Percentiles rank a stretch among this genome's conserved stretches.
Conservation (phyloP, 2,329 filamentous ascomycete species). For the Botrytis squamosa region DNA sequence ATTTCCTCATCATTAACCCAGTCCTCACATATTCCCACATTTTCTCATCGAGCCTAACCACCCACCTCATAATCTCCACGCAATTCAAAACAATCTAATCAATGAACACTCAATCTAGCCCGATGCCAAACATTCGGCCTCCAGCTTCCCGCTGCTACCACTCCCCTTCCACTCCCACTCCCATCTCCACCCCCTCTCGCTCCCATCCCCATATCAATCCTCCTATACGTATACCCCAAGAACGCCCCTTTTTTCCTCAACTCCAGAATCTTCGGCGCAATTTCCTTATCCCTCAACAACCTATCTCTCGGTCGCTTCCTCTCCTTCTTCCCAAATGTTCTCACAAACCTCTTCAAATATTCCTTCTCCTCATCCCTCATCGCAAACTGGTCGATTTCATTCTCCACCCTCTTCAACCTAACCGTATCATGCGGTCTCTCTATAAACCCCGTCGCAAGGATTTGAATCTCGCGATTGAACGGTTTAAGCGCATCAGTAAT, state of each 20-base stretch:
- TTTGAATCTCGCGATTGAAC: conserved; percentile 40
- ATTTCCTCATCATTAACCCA: neutral
- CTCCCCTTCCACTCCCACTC: conserved; percentile 18
- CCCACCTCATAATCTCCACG: neutral
- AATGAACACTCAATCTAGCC: conserved; percentile 37
- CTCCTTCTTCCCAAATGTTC: conserved; percentile 52
- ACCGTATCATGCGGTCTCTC: conserved; percentile 37
- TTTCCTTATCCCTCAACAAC: conserved; percentile 69
- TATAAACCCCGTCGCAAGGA: conserved; percentile 36
- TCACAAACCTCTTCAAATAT: conserved; percentile 39
- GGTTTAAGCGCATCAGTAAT: conserved; percentile 36
- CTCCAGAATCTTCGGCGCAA: conserved; percentile 68
- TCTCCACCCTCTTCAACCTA: conserved; percentile 37
- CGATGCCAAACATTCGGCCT: conserved; percentile 35
- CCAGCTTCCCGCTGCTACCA: conserved; percentile 21
- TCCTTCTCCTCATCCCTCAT: conserved; percentile 39
- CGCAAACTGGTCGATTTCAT: conserved; percentile 38
- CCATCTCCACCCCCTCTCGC: conserved; percentile 17
- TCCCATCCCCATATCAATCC: conserved; percentile 41
- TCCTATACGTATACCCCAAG: conserved; percentile 82
- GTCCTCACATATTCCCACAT: too few relatives aligned
- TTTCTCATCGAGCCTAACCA: neutral
- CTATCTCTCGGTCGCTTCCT: conserved; percentile 82
- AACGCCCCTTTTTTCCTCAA: conserved; percentile 82
- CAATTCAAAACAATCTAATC: neutral